Evolutionary conservation across 371 early-diverging fungal genomes (phyloP).

Genomic region (Rhizomucor pusillus): DNA sequence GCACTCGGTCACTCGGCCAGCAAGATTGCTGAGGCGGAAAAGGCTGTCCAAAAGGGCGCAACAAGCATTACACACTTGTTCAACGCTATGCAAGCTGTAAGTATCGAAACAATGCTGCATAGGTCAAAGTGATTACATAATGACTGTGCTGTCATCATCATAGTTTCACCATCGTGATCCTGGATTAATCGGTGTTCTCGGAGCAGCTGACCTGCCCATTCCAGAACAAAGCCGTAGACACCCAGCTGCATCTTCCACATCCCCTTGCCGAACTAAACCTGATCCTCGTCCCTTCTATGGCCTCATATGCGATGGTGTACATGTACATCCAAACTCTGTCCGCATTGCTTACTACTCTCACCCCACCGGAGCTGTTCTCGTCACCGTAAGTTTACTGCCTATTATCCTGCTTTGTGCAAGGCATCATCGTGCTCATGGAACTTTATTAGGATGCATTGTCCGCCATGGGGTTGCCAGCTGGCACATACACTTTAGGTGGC

Average conservation of each 20-base stretch:
- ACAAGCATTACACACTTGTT: constrained; percentile 80
- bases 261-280: constrained; percentile 26
- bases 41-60: constrained; percentile 66
- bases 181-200: constrained; percentile 73
- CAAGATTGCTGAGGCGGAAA: constrained; percentile 67
- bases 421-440: not conserved
- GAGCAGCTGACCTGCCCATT: constrained; percentile 45
- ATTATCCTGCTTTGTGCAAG: no score
- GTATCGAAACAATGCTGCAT: constrained; percentile 7
- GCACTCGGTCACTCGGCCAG: constrained; percentile 77
- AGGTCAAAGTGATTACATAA: not conserved
- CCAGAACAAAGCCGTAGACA: constrained; percentile 28
- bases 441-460: constrained; percentile 62
- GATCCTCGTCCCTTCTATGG: constrained; percentile 75
- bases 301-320: constrained; percentile 77
- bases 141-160: constrained; percentile 9
- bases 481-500: constrained; percentile 72
- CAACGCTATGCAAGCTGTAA: constrained; percentile 78
- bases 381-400: constrained; percentile 57
- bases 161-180: constrained; percentile 81
- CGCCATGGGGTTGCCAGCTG: constrained; percentile 74
- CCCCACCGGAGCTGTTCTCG: constrained; percentile 68
- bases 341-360: constrained; percentile 79
- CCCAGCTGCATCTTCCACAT: constrained; percentile 29
- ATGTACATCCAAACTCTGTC: constrained; percentile 79